Conservation (phyloP, 2,329 filamentous ascomycete genomes). For the Pseudogymnoascus destructans region DNA sequence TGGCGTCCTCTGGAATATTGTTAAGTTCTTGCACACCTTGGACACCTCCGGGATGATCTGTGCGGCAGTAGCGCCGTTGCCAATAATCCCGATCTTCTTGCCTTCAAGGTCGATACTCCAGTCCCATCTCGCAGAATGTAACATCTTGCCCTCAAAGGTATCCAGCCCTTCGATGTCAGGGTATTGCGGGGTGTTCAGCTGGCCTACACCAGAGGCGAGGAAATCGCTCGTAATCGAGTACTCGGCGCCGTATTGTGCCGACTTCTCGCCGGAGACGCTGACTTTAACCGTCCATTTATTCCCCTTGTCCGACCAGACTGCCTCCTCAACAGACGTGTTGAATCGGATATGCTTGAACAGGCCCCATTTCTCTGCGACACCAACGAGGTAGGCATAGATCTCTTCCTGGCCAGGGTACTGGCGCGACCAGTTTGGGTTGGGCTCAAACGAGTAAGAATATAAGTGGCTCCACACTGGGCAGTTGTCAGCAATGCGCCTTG, state of each 20-base stretch:
- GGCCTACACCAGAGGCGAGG: slow-evolving; percentile 44
- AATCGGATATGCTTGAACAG: slow-evolving; percentile 45
- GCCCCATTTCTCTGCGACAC: slow-evolving; percentile 38
- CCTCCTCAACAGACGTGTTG: slow-evolving; percentile 39
- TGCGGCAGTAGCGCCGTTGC: slow-evolving; percentile 44
- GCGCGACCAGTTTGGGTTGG: slow-evolving; percentile 43
- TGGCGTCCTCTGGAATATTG: slow-evolving; percentile 43
- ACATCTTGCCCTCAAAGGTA: slow-evolving; percentile 32
- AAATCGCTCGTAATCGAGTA: slow-evolving; percentile 44
- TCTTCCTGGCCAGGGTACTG: slow-evolving; percentile 48
- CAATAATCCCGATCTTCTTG: slow-evolving; percentile 45
- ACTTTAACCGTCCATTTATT: slow-evolving; percentile 39
- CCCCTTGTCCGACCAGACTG: slow-evolving; percentile 40
- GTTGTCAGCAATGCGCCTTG: slow-evolving; percentile 12
- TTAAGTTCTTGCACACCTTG: slow-evolving; percentile 35
- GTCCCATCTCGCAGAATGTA: slow-evolving; percentile 47
- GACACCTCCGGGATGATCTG: slow-evolving; percentile 46
- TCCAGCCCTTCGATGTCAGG: slow-evolving; percentile 34
- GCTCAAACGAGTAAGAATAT: slow-evolving; percentile 48
- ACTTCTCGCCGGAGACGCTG: slow-evolving; percentile 37
- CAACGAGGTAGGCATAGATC: slow-evolving; percentile 40
- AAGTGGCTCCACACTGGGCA: slow-evolving; percentile 33
- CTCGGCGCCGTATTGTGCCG: slow-evolving; percentile 37
- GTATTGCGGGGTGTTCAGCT: slow-evolving; percentile 44
- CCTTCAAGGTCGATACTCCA: slow-evolving; percentile 41